Conservation (phyloP, 768 basidiomycete genomes). For the Neoboletus brunneissimus region DNA sequence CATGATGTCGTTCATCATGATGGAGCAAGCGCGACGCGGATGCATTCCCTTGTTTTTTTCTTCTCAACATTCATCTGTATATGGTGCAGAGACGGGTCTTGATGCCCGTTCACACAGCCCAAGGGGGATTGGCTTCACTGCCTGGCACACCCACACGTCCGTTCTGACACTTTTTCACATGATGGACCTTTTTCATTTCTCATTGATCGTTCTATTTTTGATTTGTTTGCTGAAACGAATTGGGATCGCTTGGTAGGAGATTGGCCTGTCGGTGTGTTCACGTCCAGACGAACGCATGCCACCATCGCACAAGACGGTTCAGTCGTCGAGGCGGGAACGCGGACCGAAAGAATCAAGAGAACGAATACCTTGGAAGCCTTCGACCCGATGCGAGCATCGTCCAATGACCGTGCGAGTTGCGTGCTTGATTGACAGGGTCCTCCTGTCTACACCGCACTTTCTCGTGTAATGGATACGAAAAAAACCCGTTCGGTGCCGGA, state of each 20-base stretch:
- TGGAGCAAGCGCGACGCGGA: not conserved
- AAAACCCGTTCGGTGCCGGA: no score
- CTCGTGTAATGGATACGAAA: no score
- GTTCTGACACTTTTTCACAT: not conserved
- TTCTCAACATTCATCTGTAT: not conserved
- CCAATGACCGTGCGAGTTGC: no score
- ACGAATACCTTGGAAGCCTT: not conserved
- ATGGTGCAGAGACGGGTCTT: not conserved
- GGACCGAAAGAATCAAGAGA: not conserved
- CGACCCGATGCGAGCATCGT: no score
- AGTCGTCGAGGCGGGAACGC: not conserved
- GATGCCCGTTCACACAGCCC: slow-evolving; percentile 9
- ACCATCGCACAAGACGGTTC: no score
- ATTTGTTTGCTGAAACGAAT: not conserved
- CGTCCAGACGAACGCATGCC: no score
- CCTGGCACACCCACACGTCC: not conserved
- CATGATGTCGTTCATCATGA: not conserved
- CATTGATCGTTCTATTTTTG: not conserved
- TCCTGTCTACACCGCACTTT: no score
- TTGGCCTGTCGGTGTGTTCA: not conserved
- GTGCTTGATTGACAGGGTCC: no score
- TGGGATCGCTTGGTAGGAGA: not conserved
- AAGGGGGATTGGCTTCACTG: slow-evolving; percentile 1
- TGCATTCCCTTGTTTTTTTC: not conserved
- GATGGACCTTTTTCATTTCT: not conserved